A percentile compares a stretch with the other conserved stretches of the same genome.
Conservation (phyloP, 1,284 basidiomycete species). For the Ceratobasidium sp. region DNA sequence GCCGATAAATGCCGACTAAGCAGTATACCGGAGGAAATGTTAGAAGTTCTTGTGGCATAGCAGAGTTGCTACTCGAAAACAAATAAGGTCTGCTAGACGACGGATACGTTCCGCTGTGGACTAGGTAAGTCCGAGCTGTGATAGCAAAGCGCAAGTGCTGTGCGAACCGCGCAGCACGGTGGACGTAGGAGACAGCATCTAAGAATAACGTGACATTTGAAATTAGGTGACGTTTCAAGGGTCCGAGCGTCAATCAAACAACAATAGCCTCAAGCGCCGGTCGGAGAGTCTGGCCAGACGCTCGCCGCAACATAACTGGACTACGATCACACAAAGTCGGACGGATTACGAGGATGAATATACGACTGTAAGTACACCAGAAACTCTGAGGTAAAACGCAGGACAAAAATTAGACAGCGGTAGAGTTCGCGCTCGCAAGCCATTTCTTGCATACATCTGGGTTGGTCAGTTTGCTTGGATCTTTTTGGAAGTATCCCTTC, state of each 20-base stretch:
- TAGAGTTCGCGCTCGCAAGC: background rate
- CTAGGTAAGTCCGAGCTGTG: background rate
- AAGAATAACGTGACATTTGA: slow-evolving; percentile 36
- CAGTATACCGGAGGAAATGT: slow-evolving; percentile 81
- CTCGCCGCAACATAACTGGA: no score
- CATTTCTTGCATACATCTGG: slow-evolving; percentile 71
- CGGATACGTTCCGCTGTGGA: no score
- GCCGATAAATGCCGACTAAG: slow-evolving; percentile 78
- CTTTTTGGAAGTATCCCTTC: slow-evolving; percentile 71
- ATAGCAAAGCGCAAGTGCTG: background rate
- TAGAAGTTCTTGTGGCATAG: slow-evolving; percentile 63
- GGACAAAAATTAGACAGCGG: background rate
- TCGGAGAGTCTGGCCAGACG: no score
- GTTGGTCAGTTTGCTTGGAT: slow-evolving; percentile 71
- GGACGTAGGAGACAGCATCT: background rate
- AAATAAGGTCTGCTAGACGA: no score
- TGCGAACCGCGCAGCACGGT: slow-evolving; percentile 1
- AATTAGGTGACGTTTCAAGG: slow-evolving; percentile 9
- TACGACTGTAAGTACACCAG: background rate
- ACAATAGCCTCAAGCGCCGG: background rate
- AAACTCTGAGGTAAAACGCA: background rate
- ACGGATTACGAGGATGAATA: background rate
- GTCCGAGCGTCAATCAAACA: background rate
- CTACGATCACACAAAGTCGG: no score
- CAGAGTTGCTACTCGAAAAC: no score